These are phyloP conservation scores for Leptographium procerum DNA, from an alignment of 2,329 filamentous ascomycete species.

Conservation along the genomic window DNA sequence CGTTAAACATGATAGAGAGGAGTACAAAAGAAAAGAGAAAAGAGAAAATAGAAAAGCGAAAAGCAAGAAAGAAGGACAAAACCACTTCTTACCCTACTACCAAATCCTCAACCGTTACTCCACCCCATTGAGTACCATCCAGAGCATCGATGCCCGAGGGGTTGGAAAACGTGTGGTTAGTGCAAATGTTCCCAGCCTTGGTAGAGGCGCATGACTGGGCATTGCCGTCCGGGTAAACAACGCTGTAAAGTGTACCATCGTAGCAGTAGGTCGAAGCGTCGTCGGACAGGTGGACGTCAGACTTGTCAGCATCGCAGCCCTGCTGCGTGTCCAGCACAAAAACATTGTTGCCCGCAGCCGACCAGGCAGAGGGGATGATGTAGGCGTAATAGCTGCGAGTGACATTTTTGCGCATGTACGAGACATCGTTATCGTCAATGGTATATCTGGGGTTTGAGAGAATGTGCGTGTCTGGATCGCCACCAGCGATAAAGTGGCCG, in stretches of 20 bases:
- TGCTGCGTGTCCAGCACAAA: conserved; percentile 16
- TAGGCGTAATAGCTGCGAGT: neutral
- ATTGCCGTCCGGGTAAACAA: conserved; percentile 14
- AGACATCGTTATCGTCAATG: too few relatives aligned
- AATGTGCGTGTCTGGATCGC: too few relatives aligned
- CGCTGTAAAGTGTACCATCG: conserved; percentile 20
- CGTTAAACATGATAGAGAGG: too few relatives aligned
- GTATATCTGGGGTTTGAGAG: neutral
- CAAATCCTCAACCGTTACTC: conserved; percentile 17
- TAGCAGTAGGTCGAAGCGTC: conserved; percentile 12
- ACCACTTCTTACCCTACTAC: conserved; percentile 12
- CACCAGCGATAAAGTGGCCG: conserved; percentile 18
- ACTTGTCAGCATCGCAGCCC: conserved; percentile 8
- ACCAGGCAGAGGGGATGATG: neutral
- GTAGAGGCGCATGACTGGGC: too few relatives aligned
- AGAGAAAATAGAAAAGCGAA: too few relatives aligned
- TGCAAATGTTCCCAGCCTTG: neutral
- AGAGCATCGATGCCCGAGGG: conserved; percentile 19
- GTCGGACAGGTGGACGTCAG: neutral
- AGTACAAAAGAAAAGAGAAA: too few relatives aligned
- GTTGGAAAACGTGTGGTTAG: conserved; percentile 15
- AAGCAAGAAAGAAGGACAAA: too few relatives aligned
- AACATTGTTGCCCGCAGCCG: neutral
- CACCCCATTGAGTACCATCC: conserved; percentile 14
- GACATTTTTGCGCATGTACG: neutral